Evolutionary conservation across 2,329 filamentous ascomycete genomes (phyloP).

Genomic region (Microcyclosporella mali): DNA sequence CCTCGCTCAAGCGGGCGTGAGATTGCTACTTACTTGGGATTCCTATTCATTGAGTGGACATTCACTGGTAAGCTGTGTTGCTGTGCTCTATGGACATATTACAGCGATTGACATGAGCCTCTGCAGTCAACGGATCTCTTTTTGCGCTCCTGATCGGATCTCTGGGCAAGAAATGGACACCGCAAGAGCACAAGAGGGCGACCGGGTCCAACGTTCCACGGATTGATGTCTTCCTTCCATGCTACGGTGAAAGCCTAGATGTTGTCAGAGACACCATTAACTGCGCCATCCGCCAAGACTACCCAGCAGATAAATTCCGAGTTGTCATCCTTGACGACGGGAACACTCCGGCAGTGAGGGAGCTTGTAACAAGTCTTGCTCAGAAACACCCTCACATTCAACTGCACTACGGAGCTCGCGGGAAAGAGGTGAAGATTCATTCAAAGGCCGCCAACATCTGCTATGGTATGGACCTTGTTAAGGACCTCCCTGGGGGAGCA

Average conservation of each 20-base stretch:
- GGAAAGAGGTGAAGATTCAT: constrained; percentile 14
- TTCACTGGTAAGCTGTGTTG: constrained; percentile 11
- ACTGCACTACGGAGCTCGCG: constrained; percentile 11
- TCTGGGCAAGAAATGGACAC: constrained; percentile 14
- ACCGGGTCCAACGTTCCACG: constrained; percentile 10
- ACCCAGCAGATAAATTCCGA: constrained; percentile 11
- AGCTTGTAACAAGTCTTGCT: constrained; percentile 6
- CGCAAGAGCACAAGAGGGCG: constrained; percentile 10
- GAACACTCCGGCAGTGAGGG: constrained; percentile 5
- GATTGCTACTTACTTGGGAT: constrained; percentile 6
- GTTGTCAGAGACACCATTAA: constrained; percentile 16
- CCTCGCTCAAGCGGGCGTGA: constrained; percentile 4
- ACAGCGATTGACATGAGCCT: neutral
- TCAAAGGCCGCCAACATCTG: constrained; percentile 16
- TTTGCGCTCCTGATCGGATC: constrained; percentile 9
- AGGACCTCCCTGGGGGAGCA: constrained; percentile 16
- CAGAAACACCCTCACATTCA: constrained; percentile 8
- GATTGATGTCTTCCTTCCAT: constrained; percentile 14
- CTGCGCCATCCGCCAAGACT: constrained; percentile 15
- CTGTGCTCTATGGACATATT: neutral
- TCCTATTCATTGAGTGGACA: constrained; percentile 12
- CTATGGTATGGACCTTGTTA: constrained; percentile 16
- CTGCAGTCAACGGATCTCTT: constrained; percentile 10
- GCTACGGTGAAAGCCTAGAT: constrained; percentile 15
- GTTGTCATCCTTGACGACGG: constrained; percentile 16